Evolutionary conservation across 495 filamentous ascomycete species (phyloP).

Genomic region (Daldinia loculata): DNA sequence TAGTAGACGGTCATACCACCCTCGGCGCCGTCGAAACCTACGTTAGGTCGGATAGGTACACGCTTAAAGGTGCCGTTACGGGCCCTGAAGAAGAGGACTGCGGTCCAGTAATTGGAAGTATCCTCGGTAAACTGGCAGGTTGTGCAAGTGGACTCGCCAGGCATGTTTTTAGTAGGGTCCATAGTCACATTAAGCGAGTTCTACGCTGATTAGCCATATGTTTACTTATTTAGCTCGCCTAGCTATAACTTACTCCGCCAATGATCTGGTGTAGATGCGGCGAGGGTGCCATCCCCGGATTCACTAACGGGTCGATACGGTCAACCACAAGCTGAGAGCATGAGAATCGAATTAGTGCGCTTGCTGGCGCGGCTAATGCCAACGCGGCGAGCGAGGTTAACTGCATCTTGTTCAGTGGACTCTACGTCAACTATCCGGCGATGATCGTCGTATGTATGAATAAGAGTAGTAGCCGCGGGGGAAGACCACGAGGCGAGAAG

Average conservation of each 20-base stretch:
- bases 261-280: conserved; percentile 50
- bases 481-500: conserved; percentile 1
- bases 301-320: conserved; percentile 49
- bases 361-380: conserved; percentile 44
- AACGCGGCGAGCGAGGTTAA: conserved; percentile 42
- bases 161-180: conserved; percentile 46
- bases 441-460: conserved; percentile 12
- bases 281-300: conserved; percentile 45
- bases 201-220: conserved; percentile 21
- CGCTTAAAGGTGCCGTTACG: conserved; percentile 52
- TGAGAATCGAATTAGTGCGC: conserved; percentile 48
- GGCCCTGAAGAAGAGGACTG: conserved; percentile 51
- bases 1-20: conserved; percentile 55
- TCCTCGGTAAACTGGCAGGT: conserved; percentile 49
- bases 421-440: conserved; percentile 2
- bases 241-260: conserved; percentile 38
- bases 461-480: not conserved
- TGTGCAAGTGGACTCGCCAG: conserved; percentile 42
- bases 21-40: conserved; percentile 48
- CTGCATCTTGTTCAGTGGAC: conserved; percentile 42
- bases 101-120: conserved; percentile 54
- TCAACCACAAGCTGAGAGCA: conserved; percentile 49
- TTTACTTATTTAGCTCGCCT: not conserved
- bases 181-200: conserved; percentile 49
- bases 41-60: conserved; percentile 49